Evolutionary conservation across 2,329 filamentous ascomycete genomes (phyloP), one percentile per base, ranked within the genome.

Genomic region (Aspergillus alliaceus): DNA sequence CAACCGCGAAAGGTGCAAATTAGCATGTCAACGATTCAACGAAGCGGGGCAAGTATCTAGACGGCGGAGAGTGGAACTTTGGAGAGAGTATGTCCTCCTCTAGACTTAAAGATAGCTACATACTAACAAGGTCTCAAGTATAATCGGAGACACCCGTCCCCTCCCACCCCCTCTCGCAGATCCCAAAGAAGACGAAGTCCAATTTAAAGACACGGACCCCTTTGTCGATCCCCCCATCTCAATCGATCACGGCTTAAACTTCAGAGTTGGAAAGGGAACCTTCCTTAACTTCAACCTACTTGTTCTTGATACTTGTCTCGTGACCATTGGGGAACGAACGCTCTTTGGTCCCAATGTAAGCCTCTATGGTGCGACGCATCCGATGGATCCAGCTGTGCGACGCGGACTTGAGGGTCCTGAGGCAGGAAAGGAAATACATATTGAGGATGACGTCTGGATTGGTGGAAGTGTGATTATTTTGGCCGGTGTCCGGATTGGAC

Each of bases 181-280:
- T 34, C 53, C 64, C 1, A 60, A 62, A 51, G 59, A 61, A 53
- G 66, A 69, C 9, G 67, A 63, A 14, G 54, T 48, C 11, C 59
- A 65, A 1, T 68, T 69, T 15, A 55, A 65, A 5, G 62, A 62
- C 11, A 65, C 67, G 4, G 82, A 82, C 0, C 77, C 75, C 24
- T 82, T 82, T 60, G 81, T 89, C 34, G 86, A 89, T 63, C 82
- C 86, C 0, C 85, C 86, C 0, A 76, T 90, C 55, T 78, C 77
- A 37, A 78, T 88, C 32, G 86, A 89, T 67, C 89, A 89, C 57
- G 87, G 86, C 1, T 84, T 83, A 68, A 90, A 89, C 64, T 82
- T 88, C 60, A 79, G 75, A 6, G 76, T 89, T 0, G 86, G 86
- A 7, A 76, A 83, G 40, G 64, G 62, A 6, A 63, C 59, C 5